Conservation (phyloP, 1,284 basidiomycete species). For the Rhodotorula sp. region DNA sequence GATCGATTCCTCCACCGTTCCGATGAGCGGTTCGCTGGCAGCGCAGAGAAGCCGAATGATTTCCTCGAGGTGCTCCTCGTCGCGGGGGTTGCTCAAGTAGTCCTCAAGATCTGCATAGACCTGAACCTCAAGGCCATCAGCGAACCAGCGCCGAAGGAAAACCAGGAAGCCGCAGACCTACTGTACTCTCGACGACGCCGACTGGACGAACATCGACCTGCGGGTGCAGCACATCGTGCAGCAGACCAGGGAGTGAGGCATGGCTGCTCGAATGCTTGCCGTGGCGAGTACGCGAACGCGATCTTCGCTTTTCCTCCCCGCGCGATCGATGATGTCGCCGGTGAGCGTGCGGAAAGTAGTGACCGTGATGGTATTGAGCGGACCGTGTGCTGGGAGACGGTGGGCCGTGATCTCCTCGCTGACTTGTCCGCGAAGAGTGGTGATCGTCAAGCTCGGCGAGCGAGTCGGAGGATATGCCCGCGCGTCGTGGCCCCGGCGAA, state of each 20-base stretch:
- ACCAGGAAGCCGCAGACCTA: conserved; percentile 35
- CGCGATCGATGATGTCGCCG: neutral
- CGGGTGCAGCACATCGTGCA: conserved; percentile 39
- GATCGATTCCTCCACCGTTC: conserved; percentile 51
- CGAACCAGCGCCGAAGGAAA: neutral
- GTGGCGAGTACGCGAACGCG: conserved; percentile 15
- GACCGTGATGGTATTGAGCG: neutral
- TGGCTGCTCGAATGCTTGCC: conserved; percentile 26
- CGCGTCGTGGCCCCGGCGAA: conserved; percentile 1
- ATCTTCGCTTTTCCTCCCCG: conserved; percentile 3
- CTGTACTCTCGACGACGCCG: conserved; percentile 74
- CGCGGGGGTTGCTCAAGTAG: conserved; percentile 46
- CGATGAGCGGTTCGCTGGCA: conserved; percentile 62
- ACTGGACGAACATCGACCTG: conserved; percentile 54
- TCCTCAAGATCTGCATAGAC: conserved; percentile 71
- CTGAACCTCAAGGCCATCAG: neutral
- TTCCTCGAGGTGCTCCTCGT: conserved; percentile 56
- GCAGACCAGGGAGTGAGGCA: conserved; percentile 21
- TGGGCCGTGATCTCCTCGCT: neutral
- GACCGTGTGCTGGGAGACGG: neutral
- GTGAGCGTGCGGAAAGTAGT: neutral
- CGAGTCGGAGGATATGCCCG: conserved; percentile 13
- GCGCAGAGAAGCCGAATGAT: conserved; percentile 59
- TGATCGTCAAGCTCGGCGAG: conserved; percentile 19
- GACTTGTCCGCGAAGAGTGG: neutral